Base-by-base conservation (phyloP, 108 stramenopile genomes). In the Craspedostauros australis region DNA sequence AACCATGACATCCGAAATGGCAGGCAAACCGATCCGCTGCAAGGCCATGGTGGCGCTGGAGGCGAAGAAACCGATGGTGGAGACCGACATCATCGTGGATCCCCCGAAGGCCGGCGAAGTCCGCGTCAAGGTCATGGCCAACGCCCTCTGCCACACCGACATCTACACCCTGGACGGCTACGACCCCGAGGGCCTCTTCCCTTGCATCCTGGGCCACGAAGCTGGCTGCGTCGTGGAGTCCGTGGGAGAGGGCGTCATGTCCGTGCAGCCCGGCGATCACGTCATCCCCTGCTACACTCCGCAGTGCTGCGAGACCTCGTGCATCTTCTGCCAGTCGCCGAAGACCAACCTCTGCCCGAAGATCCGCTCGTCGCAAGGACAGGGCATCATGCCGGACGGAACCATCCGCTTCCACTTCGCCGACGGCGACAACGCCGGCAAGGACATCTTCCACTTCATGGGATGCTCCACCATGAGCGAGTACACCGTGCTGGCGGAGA, bases 341-440 rank as follows among this genome's bases (percentile, higher is more conserved):
- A 94, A 93, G 54, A 95, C 94, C 21, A 96, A 96, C 66, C 64
- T 96, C 15, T 96, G 96, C 57, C 89, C 94, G 0, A 44, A 69
- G 37, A 94, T 96, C 48, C 76, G 96, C 38, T 56, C 62, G 3
- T 93, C 93, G 0, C 77, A 83, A 50, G 82, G 91, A 14, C 67
- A 66, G 30, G 95, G 96, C 14, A 60, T 81, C 32, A 86, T 88
- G 84, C 84, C 84, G 14, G 80, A 90, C 49, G 80, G 79, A 14
- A 73, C 76, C 3, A 32, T 18, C 4, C 71, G 76, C 21, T 73
- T 77, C 64, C 43, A 50, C 19, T n/a, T n/a, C n/a, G n/a, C n/a
- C n/a, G n/a, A n/a, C n/a, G 43, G 37, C 29, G 64, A 66, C 29
- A 51, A 46, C 27, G 63, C 77, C 46, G 86, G 82, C 31, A 57